These are phyloP conservation scores for Monosporascus sp. DNA, from an alignment of 2,329 filamentous ascomycete species.

Conservation along the genomic window DNA sequence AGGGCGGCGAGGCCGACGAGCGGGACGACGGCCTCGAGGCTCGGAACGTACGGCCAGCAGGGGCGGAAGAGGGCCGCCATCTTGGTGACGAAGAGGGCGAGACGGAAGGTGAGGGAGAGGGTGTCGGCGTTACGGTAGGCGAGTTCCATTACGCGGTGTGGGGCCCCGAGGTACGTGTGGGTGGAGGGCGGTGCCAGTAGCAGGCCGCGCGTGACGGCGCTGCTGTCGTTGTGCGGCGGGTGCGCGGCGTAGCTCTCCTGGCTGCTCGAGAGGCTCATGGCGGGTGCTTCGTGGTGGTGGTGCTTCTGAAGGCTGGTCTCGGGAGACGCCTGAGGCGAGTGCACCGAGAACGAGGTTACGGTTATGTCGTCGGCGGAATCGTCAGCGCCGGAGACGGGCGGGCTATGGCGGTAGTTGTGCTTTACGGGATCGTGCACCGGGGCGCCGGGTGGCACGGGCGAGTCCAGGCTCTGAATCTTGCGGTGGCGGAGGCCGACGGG, in stretches of 20 bases:
- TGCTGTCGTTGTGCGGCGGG: constrained; percentile 25
- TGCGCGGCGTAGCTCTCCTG: constrained; percentile 30
- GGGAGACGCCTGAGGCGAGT: constrained; percentile 22
- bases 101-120: constrained; percentile 40
- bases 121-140: constrained; percentile 24
- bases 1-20: constrained; percentile 64
- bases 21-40: constrained; percentile 59
- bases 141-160: constrained; percentile 29
- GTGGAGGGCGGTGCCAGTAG: constrained; percentile 14
- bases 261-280: constrained; percentile 37
- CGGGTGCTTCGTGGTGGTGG: constrained; percentile 24
- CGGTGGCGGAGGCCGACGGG: constrained; percentile 37
- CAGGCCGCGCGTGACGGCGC: constrained; percentile 3
- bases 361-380: constrained; percentile 26
- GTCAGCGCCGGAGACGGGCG: constrained; percentile 13
- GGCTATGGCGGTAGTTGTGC: constrained; percentile 10
- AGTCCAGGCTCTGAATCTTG: constrained; percentile 52
- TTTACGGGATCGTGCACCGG: constrained; percentile 40
- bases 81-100: constrained; percentile 65
- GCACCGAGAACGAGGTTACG: constrained; percentile 15
- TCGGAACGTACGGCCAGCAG: constrained; percentile 69
- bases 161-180: constrained; percentile 10
- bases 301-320: constrained; percentile 29
- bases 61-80: constrained; percentile 58
- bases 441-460: constrained; percentile 44